Evolutionary conservation across 345 rosid species (phyloP).

Genomic region (Firmiana major): DNA sequence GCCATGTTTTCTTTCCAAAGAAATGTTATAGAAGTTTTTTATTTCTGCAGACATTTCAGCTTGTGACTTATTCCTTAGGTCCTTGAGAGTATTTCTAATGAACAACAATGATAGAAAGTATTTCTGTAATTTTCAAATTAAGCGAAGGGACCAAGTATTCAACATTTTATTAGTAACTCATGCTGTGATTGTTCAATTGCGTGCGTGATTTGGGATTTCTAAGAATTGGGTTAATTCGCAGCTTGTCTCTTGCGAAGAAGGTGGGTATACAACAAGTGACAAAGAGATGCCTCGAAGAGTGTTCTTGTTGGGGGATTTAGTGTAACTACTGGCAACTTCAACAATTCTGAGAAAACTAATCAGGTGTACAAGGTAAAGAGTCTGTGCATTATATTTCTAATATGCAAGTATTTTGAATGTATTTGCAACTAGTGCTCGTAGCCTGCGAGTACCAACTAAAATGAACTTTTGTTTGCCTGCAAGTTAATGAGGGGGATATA

Average conservation of each 20-base stretch:
- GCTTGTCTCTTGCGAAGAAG: conserved; percentile 92
- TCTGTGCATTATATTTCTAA: background rate
- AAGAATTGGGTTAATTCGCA: conserved; percentile 26
- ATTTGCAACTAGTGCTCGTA: background rate
- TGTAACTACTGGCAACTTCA: conserved; percentile 72
- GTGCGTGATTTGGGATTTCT: background rate
- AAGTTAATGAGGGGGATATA: conserved; percentile 74
- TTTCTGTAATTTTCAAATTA: too few species aligned
- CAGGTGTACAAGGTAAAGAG: conserved; percentile 69
- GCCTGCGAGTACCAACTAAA: background rate
- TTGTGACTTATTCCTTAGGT: too few species aligned
- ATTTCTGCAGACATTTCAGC: too few species aligned
- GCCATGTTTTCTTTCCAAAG: too few species aligned
- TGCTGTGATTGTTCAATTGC: too few species aligned
- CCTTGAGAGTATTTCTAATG: too few species aligned
- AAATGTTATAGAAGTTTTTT: too few species aligned
- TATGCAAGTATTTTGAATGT: background rate
- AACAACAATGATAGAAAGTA: too few species aligned
- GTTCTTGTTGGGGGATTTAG: conserved; percentile 71
- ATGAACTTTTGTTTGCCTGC: conserved; percentile 15
- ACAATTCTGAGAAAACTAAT: conserved; percentile 59
- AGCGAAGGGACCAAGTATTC: too few species aligned
- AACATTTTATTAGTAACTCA: too few species aligned
- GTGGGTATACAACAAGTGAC: conserved; percentile 61
- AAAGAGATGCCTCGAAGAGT: conserved; percentile 90